Evolutionary conservation across 768 basidiomycete genomes (phyloP).

Genomic region (Grammothele lineata): DNA sequence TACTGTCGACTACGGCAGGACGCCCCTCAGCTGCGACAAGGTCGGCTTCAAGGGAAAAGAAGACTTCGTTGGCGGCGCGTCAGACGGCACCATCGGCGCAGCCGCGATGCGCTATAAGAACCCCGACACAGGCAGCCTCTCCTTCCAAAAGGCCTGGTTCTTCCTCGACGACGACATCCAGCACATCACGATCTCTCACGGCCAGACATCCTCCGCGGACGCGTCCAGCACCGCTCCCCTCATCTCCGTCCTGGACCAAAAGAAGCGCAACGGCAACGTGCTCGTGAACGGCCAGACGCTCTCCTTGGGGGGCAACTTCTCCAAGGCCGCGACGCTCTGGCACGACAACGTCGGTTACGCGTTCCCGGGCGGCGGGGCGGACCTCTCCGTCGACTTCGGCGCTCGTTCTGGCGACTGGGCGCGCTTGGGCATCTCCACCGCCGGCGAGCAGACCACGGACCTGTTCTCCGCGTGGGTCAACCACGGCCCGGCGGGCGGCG

Average conservation of each 20-base stretch:
- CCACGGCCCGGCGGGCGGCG: conserved; percentile 29
- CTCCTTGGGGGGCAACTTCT: conserved; percentile 20
- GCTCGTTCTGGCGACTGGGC: conserved; percentile 57
- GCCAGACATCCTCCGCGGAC: conserved; percentile 32
- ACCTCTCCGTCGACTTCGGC: conserved; percentile 40
- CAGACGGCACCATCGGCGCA: conserved; percentile 51
- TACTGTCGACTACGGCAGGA: conserved; percentile 59
- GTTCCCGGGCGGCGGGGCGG: conserved; percentile 30
- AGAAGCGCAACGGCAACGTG: conserved; percentile 39
- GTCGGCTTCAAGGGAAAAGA: conserved; percentile 44
- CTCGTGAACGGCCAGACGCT: conserved; percentile 35
- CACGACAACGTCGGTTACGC: conserved; percentile 64
- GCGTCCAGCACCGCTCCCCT: conserved; percentile 40
- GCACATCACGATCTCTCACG: conserved; percentile 53
- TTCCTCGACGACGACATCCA: conserved; percentile 63
- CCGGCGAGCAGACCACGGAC: conserved; percentile 52
- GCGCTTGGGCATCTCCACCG: conserved; percentile 55
- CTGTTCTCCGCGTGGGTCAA: conserved; percentile 62
- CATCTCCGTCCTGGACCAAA: conserved; percentile 66
- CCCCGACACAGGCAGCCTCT: conserved; percentile 47
- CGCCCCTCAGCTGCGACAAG: conserved; percentile 45
- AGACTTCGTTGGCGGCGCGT: conserved; percentile 62
- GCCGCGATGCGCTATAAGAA: conserved; percentile 67
- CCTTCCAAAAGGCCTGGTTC: conserved; percentile 72
- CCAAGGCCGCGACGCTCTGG: conserved; percentile 44